phyloP scores from a whole-genome alignment of 2,329 filamentous ascomycete species.

The Gnomoniopsis smithogilvyi region DNA sequence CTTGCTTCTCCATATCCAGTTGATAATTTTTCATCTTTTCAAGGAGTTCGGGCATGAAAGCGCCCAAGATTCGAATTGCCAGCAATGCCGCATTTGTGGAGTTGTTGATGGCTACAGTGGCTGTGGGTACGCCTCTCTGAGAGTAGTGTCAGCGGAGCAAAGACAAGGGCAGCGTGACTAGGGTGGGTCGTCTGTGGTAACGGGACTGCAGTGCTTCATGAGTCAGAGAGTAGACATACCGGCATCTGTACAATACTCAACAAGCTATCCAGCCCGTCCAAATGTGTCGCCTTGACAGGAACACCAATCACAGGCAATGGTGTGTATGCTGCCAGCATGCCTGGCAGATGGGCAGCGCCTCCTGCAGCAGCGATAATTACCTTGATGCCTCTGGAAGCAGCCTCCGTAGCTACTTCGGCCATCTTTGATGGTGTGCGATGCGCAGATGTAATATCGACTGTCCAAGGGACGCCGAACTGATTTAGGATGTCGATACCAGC shows the following conservation, averaged over 20 bases:
- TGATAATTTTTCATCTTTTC: constrained; percentile 60
- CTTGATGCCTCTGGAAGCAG: constrained; percentile 63
- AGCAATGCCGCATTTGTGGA: constrained; percentile 72
- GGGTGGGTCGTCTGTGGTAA: not conserved
- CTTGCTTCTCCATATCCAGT: constrained; percentile 59
- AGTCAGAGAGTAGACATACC: constrained; percentile 32
- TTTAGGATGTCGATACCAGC: constrained; percentile 64
- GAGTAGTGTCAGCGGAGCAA: constrained; percentile 31
- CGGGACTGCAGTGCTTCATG: not conserved
- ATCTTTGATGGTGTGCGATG: constrained; percentile 72
- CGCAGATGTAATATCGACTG: constrained; percentile 74
- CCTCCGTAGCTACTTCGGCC: constrained; percentile 62
- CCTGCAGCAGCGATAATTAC: constrained; percentile 76
- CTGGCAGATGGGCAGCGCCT: constrained; percentile 69
- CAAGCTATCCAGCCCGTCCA: constrained; percentile 70
- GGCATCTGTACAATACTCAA: constrained; percentile 78
- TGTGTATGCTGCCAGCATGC: constrained; percentile 72
- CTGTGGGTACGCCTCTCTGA: constrained; percentile 63
- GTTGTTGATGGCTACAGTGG: constrained; percentile 78
- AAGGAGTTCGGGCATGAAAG: constrained; percentile 52
- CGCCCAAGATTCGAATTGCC: constrained; percentile 66
- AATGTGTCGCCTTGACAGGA: constrained; percentile 68
- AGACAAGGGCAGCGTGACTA: constrained; percentile 35
- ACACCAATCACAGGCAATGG: constrained; percentile 74
- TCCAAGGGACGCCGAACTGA: constrained; percentile 69